Percentiles rank a stretch among this genome's conserved stretches.
phyloP scores from a whole-genome alignment of 192 early-diverging fungal species.

The Pilobolus umbonatus region DNA sequence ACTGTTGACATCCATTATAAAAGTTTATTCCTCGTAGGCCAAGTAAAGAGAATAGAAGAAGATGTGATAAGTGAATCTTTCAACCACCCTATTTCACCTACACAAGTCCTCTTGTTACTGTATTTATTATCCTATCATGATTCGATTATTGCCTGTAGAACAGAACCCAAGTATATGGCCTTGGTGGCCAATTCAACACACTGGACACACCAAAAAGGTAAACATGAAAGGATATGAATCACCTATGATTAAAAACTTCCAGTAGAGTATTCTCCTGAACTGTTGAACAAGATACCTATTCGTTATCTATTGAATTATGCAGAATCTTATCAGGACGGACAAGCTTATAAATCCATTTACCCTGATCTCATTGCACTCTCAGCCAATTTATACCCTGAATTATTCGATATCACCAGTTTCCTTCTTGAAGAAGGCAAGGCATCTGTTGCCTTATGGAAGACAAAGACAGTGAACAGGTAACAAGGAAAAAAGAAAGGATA shows the following conservation, averaged over 20 bases:
- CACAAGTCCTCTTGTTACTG: constrained; percentile 27
- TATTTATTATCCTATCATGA: constrained; percentile 35
- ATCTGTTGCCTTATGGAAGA: background rate
- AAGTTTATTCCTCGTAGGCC: constrained; percentile 11
- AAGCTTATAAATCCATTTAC: constrained; percentile 31
- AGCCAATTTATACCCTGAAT: constrained; percentile 34
- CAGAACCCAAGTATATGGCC: constrained; percentile 15
- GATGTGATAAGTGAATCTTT: constrained; percentile 7
- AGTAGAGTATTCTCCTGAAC: constrained; percentile 27
- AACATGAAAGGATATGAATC: background rate
- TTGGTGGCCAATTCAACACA: constrained; percentile 1
- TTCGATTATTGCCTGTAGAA: constrained; percentile 13
- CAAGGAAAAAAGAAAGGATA: background rate
- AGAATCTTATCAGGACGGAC: constrained; percentile 19
- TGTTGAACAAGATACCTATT: constrained; percentile 27
- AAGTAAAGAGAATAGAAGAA: constrained; percentile 28
- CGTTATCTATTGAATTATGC: constrained; percentile 26
- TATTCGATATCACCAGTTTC: constrained; percentile 35
- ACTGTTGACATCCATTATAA: too few species aligned
- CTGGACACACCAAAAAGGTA: too few species aligned
- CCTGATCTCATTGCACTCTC: constrained; percentile 32
- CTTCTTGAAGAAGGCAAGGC: constrained; percentile 21
- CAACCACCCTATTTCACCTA: constrained; percentile 16
- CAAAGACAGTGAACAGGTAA: background rate
- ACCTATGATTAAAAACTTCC: too few species aligned